Conservation (phyloP, 352 stramenopile genomes). For the Pythium dissimile region DNA sequence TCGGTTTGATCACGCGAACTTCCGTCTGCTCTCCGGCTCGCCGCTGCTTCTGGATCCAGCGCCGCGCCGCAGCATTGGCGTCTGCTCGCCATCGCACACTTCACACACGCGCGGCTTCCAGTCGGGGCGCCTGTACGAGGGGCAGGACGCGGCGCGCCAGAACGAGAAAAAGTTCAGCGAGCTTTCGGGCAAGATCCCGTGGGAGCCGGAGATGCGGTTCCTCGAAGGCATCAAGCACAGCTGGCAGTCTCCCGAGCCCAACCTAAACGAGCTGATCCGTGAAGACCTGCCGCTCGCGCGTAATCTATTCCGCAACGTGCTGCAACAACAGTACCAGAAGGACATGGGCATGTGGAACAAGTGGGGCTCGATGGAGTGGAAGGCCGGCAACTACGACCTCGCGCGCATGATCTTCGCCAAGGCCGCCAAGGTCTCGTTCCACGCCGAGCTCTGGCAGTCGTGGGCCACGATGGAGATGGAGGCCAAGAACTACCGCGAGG, state of each 20-base stretch:
- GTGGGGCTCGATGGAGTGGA: constrained; percentile 89
- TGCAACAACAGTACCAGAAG: constrained; percentile 73
- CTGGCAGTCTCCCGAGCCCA: constrained; percentile 59
- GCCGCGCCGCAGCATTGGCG: not conserved
- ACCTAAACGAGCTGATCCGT: constrained; percentile 78
- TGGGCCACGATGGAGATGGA: constrained; percentile 86
- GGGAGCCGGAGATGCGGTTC: constrained; percentile 64
- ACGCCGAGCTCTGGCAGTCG: constrained; percentile 75
- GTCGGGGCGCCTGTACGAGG: constrained; percentile 62
- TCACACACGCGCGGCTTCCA: constrained; percentile 15
- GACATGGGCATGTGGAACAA: constrained; percentile 92
- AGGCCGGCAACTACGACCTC: constrained; percentile 75
- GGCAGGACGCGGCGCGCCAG: constrained; percentile 60
- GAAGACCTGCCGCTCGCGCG: constrained; percentile 69
- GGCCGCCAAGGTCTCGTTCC: constrained; percentile 67
- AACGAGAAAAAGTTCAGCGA: constrained; percentile 78
- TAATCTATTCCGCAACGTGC: constrained; percentile 74
- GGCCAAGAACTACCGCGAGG: constrained; percentile 64
- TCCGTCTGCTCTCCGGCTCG: not conserved
- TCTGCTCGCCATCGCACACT: not conserved
- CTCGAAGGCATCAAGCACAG: constrained; percentile 50
- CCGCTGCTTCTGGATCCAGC: not conserved
- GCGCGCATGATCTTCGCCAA: constrained; percentile 86
- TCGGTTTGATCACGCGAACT: not conserved
- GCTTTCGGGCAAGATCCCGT: constrained; percentile 70